phyloP scores from a whole-genome alignment of 805 yeast species.

The Cyberlindnera americana region DNA sequence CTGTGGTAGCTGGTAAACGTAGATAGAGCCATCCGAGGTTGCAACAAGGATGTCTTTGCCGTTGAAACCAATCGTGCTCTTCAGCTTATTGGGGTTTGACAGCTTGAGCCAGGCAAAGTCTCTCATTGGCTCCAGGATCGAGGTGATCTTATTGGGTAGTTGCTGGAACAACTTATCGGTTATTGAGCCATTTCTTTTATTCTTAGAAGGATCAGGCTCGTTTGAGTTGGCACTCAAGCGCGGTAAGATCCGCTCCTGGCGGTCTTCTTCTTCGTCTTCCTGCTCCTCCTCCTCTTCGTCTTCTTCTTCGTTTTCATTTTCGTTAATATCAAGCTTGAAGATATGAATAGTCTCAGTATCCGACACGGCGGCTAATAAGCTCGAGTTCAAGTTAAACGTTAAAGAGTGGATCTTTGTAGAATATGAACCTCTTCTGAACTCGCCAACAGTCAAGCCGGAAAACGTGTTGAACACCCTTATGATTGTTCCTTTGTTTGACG shows the following conservation, averaged over 20 bases:
- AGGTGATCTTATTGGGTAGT: constrained; percentile 33
- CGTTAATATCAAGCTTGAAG: constrained; percentile 38
- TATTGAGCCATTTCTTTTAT: constrained; percentile 20
- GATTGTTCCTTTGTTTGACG: constrained; percentile 87
- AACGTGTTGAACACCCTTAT: constrained; percentile 74
- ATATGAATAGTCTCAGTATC: constrained; percentile 65
- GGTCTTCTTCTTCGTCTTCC: constrained; percentile 15
- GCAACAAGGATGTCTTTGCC: constrained; percentile 23
- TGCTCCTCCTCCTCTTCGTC: constrained; percentile 8
- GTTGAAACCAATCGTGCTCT: constrained; percentile 18
- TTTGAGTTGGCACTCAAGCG: not conserved
- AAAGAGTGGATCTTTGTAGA: constrained; percentile 52
- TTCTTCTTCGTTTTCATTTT: not conserved
- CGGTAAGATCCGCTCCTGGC: constrained; percentile 18
- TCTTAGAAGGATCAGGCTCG: not conserved
- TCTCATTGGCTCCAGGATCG: constrained; percentile 62
- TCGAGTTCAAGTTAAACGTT: constrained; percentile 47
- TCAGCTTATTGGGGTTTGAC: constrained; percentile 11
- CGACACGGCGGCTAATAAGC: constrained; percentile 52
- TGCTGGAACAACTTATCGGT: constrained; percentile 26
- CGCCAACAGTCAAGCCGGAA: constrained; percentile 51
- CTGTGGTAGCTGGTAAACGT: constrained; percentile 54
- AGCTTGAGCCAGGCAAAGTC: constrained; percentile 60
- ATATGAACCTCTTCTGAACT: constrained; percentile 80
- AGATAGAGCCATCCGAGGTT: constrained; percentile 45